phyloP scores from a whole-genome alignment of 208 protist genomes.

The Trichomonas tenax region DNA sequence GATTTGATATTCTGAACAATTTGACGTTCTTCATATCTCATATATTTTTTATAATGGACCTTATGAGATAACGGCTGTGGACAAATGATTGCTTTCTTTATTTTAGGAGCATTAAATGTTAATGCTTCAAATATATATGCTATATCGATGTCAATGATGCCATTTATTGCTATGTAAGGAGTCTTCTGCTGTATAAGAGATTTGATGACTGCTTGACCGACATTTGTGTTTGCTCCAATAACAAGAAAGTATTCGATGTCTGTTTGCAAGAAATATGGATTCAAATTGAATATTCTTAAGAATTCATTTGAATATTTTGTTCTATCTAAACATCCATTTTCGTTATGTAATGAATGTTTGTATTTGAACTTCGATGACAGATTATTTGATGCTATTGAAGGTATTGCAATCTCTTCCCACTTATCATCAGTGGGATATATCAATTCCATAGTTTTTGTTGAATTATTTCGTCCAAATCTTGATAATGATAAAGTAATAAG shows the following conservation, averaged over 20 bases:
- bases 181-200: background rate
- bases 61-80: background rate
- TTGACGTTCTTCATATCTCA: background rate
- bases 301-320: background rate
- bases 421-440: background rate
- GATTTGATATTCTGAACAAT: background rate
- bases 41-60: background rate
- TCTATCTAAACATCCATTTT: background rate
- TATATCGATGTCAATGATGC: background rate
- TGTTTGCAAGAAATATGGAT: background rate
- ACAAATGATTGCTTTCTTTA: background rate
- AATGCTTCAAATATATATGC: background rate
- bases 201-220: background rate
- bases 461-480: background rate
- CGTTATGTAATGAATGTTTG: background rate
- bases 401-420: background rate
- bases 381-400: background rate
- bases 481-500: background rate
- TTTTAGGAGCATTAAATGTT: background rate
- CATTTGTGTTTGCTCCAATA: background rate
- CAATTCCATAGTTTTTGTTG: background rate
- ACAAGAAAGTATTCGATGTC: background rate
- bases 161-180: background rate
- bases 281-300: background rate
- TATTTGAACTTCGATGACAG: background rate